Evolutionary conservation across 2,329 filamentous ascomycete species (phyloP).

Genomic region (Nemania sp.): DNA sequence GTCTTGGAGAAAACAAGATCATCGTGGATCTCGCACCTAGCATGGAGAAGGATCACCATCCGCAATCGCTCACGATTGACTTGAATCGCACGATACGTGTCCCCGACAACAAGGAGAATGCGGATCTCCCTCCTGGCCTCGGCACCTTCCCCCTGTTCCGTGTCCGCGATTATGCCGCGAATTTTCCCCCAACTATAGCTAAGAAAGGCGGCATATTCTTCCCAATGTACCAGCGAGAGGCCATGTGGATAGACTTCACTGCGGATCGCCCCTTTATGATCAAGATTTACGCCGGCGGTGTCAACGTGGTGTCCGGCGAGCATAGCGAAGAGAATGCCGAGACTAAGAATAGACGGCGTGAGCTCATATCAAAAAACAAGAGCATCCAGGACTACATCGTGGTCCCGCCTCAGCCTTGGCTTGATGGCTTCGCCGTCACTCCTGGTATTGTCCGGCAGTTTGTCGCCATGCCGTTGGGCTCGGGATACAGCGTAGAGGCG

Average conservation of each 20-base stretch:
- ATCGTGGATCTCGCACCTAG: slow-evolving; percentile 11
- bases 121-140: slow-evolving; percentile 50
- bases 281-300: slow-evolving; percentile 56
- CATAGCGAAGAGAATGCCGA: slow-evolving; percentile 37
- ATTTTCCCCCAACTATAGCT: slow-evolving; percentile 52
- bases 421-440: slow-evolving; percentile 55
- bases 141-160: slow-evolving; percentile 56
- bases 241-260: slow-evolving; percentile 55
- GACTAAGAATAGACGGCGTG: slow-evolving; percentile 37
- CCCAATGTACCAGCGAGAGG: slow-evolving; percentile 59
- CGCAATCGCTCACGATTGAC: slow-evolving; percentile 47
- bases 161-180: slow-evolving; percentile 49
- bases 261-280: slow-evolving; percentile 51
- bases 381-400: slow-evolving; percentile 53
- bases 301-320: slow-evolving; percentile 57
- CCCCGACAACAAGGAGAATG: slow-evolving; percentile 53
- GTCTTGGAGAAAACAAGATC: slow-evolving; percentile 23
- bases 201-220: slow-evolving; percentile 60
- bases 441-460: slow-evolving; percentile 60
- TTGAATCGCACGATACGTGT: slow-evolving; percentile 59
- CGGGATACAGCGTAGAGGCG: slow-evolving; percentile 59
- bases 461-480: slow-evolving; percentile 58
- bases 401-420: slow-evolving; percentile 53
- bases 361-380: slow-evolving; percentile 8
- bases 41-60: neutral